These are phyloP conservation scores for Podaxis rugospora DNA, from an alignment of 768 basidiomycete genomes.

Conservation along the genomic window DNA sequence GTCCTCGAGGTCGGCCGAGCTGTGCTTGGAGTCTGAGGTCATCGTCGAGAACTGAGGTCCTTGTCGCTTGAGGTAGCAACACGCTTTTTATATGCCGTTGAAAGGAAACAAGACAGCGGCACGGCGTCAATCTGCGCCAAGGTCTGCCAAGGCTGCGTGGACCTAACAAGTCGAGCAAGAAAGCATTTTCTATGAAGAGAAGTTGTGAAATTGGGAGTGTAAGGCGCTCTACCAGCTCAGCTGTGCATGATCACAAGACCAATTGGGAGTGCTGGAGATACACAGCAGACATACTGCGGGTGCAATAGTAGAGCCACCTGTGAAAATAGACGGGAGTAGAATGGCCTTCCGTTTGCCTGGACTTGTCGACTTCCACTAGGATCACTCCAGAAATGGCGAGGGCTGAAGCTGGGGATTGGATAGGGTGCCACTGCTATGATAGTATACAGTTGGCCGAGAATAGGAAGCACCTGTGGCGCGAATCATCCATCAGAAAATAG, in stretches of 20 bases:
- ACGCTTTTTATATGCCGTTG: background rate
- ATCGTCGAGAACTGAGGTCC: slow-evolving; percentile 7
- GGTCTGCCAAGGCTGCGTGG: background rate
- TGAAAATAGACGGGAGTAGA: too few relatives aligned
- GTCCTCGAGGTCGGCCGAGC: slow-evolving; percentile 19
- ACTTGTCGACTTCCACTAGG: too few relatives aligned
- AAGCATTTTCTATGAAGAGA: background rate
- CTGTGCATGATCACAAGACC: background rate
- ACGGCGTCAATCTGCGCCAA: background rate
- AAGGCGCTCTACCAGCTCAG: background rate
- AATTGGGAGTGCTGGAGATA: background rate
- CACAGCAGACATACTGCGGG: background rate
- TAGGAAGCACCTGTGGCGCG: too few relatives aligned
- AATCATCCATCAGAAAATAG: too few relatives aligned
- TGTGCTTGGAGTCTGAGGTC: slow-evolving; percentile 19
- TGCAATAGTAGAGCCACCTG: background rate
- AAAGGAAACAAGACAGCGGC: background rate
- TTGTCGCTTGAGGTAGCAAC: background rate
- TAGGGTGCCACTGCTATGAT: too few relatives aligned
- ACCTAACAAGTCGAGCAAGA: background rate
- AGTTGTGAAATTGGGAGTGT: background rate
- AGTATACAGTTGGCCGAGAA: too few relatives aligned
- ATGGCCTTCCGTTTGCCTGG: too few relatives aligned
- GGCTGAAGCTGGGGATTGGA: too few relatives aligned
- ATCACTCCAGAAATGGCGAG: too few relatives aligned